Percentiles rank a stretch among this genome's conserved stretches.
Evolutionary conservation across 192 early-diverging fungal species (phyloP).

Genomic region (Rhizophagus clarus): DNA sequence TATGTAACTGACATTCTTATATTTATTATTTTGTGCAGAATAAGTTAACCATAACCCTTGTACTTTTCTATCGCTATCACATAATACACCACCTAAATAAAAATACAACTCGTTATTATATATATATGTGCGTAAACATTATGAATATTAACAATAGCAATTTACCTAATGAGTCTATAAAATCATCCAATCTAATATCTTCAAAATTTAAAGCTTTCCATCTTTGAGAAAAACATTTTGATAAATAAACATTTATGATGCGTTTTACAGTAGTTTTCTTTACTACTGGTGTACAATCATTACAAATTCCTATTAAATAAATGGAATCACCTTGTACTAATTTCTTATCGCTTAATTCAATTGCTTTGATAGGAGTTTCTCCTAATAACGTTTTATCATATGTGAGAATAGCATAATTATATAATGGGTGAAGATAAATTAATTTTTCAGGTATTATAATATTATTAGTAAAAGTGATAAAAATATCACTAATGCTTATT

Average conservation of each 20-base stretch:
- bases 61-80: conserved; percentile 54
- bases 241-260: conserved; percentile 62
- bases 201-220: conserved; percentile 57
- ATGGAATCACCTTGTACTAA: conserved; percentile 68
- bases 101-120: neutral
- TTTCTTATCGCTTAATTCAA: conserved; percentile 57
- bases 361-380: conserved; percentile 67
- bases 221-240: conserved; percentile 67
- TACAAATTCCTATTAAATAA: conserved; percentile 57
- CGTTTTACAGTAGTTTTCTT: conserved; percentile 65
- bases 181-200: conserved; percentile 71
- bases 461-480: conserved; percentile 82
- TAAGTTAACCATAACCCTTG: conserved; percentile 71
- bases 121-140: no score
- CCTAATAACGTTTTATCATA: conserved; percentile 80
- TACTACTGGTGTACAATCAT: conserved; percentile 54
- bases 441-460: conserved; percentile 87
- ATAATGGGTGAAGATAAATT: conserved; percentile 81
- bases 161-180: conserved; percentile 56
- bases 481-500: conserved; percentile 75
- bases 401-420: conserved; percentile 83
- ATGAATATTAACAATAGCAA: no score
- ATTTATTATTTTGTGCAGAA: conserved; percentile 64
- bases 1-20: conserved; percentile 63
- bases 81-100: conserved; percentile 57